A percentile compares a stretch with the other conserved stretches of the same genome.
phyloP scores from a whole-genome alignment of 2,329 filamentous ascomycete species.

The Graphilbum sp. region DNA sequence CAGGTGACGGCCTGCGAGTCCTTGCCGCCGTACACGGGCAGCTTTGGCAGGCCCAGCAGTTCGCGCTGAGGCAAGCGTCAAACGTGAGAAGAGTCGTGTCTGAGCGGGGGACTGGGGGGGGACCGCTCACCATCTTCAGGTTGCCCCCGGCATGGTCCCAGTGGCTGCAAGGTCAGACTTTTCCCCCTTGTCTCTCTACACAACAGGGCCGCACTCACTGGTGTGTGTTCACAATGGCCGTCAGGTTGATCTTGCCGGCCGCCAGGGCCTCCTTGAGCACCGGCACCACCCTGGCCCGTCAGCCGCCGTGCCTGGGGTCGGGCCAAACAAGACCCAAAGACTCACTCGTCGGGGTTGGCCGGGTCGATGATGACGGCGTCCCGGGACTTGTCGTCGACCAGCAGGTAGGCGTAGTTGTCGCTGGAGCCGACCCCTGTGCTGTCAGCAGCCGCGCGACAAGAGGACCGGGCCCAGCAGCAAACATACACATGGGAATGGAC shows the following conservation, averaged over 20 bases:
- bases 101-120: too few relatives aligned
- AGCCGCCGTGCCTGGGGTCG: too few relatives aligned
- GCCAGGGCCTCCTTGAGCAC: slow-evolving; percentile 58
- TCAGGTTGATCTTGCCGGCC: slow-evolving; percentile 61
- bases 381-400: slow-evolving; percentile 62
- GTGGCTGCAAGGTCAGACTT: slow-evolving; percentile 41
- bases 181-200: neutral
- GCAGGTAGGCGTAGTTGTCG: slow-evolving; percentile 76
- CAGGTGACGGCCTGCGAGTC: slow-evolving; percentile 60
- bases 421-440: slow-evolving; percentile 61
- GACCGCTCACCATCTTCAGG: slow-evolving; percentile 47
- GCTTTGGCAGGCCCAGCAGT: slow-evolving; percentile 36
- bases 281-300: slow-evolving; percentile 33
- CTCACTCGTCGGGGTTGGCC: slow-evolving; percentile 61
- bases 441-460: too few relatives aligned
- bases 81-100: neutral
- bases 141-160: slow-evolving; percentile 93
- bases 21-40: slow-evolving; percentile 75
- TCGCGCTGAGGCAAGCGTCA: slow-evolving; percentile 13
- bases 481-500: slow-evolving; percentile 84
- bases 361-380: slow-evolving; percentile 69
- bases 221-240: slow-evolving; percentile 87
- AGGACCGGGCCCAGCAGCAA: too few relatives aligned
- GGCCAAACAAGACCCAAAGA: neutral
- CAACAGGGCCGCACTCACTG: too few relatives aligned